Evolutionary conservation across 495 filamentous ascomycete species (phyloP).

Genomic region (Annulohypoxylon moriforme): DNA sequence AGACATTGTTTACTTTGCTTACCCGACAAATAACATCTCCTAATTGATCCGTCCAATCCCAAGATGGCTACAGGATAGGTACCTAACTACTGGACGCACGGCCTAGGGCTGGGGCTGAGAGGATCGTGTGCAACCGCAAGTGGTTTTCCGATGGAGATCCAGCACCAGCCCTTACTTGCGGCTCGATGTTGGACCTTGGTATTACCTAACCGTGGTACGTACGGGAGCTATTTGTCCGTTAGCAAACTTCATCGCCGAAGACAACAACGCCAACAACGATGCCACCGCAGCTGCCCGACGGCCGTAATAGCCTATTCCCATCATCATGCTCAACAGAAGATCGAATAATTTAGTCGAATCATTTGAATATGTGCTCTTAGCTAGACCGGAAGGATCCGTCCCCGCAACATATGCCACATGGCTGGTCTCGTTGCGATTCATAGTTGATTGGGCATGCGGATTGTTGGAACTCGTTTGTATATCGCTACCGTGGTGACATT

Average conservation of each 20-base stretch:
- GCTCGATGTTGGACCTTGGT: conserved; percentile 23
- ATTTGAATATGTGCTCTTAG: conserved; percentile 5
- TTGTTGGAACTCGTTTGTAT: background rate
- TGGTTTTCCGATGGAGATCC: conserved; percentile 20
- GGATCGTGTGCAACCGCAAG: conserved; percentile 27
- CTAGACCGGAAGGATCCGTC: conserved; percentile 14
- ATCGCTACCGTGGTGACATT: background rate
- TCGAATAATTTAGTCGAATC: conserved; percentile 3
- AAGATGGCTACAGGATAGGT: background rate
- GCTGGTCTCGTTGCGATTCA: conserved; percentile 14
- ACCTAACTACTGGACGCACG: background rate
- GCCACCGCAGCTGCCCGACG: conserved; percentile 15
- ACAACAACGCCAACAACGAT: conserved; percentile 8
- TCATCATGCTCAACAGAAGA: conserved; percentile 6
- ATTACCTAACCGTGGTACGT: background rate
- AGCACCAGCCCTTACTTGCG: conserved; percentile 32
- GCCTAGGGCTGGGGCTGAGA: conserved; percentile 25
- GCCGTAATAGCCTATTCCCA: conserved; percentile 37
- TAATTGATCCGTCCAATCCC: conserved; percentile 2
- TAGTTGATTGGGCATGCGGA: conserved; percentile 2
- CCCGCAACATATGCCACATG: conserved; percentile 25
- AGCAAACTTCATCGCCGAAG: conserved; percentile 12
- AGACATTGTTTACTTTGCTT: conserved; percentile 1
- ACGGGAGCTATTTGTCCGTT: conserved; percentile 2
- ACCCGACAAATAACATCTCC: background rate